These are phyloP conservation scores for Globisporangium splendens DNA, from an alignment of 352 stramenopile species.

Conservation along the genomic window DNA sequence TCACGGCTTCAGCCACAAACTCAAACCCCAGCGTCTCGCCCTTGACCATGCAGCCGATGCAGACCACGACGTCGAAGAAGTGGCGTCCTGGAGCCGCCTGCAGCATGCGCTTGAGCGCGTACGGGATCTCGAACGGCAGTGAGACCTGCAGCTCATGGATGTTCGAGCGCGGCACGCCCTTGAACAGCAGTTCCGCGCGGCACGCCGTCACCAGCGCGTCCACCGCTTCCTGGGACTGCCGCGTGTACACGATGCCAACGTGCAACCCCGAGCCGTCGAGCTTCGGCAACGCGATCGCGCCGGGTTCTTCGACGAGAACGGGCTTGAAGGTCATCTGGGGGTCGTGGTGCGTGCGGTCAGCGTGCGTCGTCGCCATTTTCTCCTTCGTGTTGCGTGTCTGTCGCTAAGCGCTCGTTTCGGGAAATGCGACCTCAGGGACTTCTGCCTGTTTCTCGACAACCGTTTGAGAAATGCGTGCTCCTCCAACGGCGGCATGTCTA, in stretches of 20 bases:
- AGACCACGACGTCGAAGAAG: slow-evolving; percentile 18
- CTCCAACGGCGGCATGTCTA: too few relatives aligned
- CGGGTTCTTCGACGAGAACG: slow-evolving; percentile 30
- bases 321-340: background rate
- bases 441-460: too few relatives aligned
- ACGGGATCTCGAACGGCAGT: slow-evolving; percentile 35
- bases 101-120: slow-evolving; percentile 23
- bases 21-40: slow-evolving; percentile 18
- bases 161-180: slow-evolving; percentile 22
- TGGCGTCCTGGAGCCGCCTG: slow-evolving; percentile 8
- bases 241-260: slow-evolving; percentile 28
- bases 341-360: too few relatives aligned
- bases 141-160: slow-evolving; percentile 29
- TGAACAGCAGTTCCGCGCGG: slow-evolving; percentile 28
- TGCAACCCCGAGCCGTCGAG: slow-evolving; percentile 24
- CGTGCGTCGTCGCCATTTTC: too few relatives aligned
- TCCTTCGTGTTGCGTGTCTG: too few relatives aligned
- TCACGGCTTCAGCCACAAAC: slow-evolving; percentile 21
- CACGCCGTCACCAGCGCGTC: slow-evolving; percentile 25
- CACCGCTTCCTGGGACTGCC: slow-evolving; percentile 20
- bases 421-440: too few relatives aligned
- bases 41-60: slow-evolving; percentile 19
- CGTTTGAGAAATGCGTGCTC: too few relatives aligned
- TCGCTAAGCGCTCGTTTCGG: too few relatives aligned
- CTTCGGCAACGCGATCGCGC: slow-evolving; percentile 15